Conservation (phyloP, 164 flowering plant genomes). For the Cinnamomum chago region DNA sequence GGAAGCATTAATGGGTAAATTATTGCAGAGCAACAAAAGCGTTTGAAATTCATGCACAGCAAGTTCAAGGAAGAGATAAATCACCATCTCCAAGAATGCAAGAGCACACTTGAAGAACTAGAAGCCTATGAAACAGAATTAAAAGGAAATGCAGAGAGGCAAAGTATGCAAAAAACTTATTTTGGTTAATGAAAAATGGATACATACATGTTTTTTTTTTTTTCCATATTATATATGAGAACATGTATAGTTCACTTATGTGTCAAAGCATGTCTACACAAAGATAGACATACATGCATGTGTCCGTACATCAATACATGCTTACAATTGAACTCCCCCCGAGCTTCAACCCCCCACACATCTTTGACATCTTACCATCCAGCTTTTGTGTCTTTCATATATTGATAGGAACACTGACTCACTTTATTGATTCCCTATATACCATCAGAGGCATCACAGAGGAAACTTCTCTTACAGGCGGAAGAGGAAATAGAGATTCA, state of each 20-base stretch:
- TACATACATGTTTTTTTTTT: background rate
- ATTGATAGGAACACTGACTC: conserved; percentile 5
- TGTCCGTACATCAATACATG: background rate
- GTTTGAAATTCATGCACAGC: conserved; percentile 43
- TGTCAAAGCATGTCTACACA: background rate
- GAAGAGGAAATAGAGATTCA: conserved; percentile 52
- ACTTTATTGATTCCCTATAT: conserved; percentile 2
- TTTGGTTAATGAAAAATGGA: background rate
- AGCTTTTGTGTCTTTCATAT: background rate
- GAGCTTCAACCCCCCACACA: background rate
- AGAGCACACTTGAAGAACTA: conserved; percentile 46
- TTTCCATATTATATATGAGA: no score
- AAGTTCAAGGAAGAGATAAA: conserved; percentile 64
- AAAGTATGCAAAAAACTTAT: conserved; percentile 36
- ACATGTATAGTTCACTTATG: no score
- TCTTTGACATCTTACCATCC: background rate
- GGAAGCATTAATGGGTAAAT: conserved; percentile 8
- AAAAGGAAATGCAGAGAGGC: conserved; percentile 52
- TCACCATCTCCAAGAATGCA: conserved; percentile 58
- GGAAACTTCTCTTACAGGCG: conserved; percentile 49
- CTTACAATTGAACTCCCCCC: background rate
- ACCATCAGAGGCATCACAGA: conserved; percentile 55
- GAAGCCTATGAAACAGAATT: conserved; percentile 56
- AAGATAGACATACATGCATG: background rate
- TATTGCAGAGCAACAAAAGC: conserved; percentile 66